These are phyloP conservation scores for Leccinum fibrillosum DNA, from an alignment of 768 basidiomycete species.

Conservation along the genomic window DNA sequence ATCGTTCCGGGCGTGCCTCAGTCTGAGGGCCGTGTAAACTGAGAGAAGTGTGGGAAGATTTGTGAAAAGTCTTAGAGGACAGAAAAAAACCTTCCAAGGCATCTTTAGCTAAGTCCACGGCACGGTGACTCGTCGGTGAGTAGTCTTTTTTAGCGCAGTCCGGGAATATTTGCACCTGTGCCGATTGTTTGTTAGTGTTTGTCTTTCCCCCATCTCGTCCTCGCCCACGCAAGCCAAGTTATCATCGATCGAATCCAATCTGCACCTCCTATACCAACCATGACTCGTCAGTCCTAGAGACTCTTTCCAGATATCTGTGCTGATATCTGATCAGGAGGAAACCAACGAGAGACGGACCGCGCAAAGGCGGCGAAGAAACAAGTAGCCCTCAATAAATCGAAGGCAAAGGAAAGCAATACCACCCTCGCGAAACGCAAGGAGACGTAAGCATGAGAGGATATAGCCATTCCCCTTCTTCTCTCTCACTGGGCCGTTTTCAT, in stretches of 20 bases:
- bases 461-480: slow-evolving; percentile 14
- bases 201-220: not conserved
- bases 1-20: slow-evolving; percentile 3
- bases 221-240: slow-evolving; percentile 1
- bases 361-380: slow-evolving; percentile 71
- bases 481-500: slow-evolving; percentile 25
- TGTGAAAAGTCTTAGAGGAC: not conserved
- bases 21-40: slow-evolving; percentile 9
- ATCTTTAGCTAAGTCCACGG: not conserved
- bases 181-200: slow-evolving; percentile 28
- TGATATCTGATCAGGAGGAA: slow-evolving; percentile 58
- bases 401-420: slow-evolving; percentile 67
- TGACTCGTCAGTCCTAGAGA: slow-evolving; percentile 51
- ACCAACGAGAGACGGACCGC: slow-evolving; percentile 78
- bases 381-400: slow-evolving; percentile 46
- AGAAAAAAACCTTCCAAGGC: not conserved
- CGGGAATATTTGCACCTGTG: not conserved
- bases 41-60: slow-evolving; percentile 10
- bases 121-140: too few species aligned
- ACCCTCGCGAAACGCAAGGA: slow-evolving; percentile 69
- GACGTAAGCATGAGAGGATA: slow-evolving; percentile 48
- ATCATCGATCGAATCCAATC: slow-evolving; percentile 4
- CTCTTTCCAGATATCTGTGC: not conserved
- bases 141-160: not conserved
- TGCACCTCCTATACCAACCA: slow-evolving; percentile 18